These are phyloP conservation scores for Macadamia integrifolia DNA, from an alignment of 164 flowering plant species.

Conservation along the genomic window DNA sequence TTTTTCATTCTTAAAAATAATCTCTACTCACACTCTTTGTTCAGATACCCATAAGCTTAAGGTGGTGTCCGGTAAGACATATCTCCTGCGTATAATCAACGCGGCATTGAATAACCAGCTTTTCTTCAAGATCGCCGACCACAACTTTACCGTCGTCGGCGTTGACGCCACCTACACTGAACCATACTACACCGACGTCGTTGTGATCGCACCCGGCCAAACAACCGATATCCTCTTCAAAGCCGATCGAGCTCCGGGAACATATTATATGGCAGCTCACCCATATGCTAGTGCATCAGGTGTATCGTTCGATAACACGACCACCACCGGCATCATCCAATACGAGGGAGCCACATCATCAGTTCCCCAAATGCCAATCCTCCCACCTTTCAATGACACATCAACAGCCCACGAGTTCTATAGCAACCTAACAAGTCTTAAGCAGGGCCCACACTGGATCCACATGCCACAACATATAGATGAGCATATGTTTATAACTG, in stretches of 20 bases:
- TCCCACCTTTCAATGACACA: constrained; percentile 66
- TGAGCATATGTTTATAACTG: constrained; percentile 58
- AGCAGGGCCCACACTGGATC: constrained; percentile 29
- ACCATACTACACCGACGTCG: constrained; percentile 22
- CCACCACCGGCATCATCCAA: constrained; percentile 18
- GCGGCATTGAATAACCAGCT: constrained; percentile 28
- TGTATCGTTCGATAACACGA: constrained; percentile 24
- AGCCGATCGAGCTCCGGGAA: constrained; percentile 15
- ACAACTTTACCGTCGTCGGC: constrained; percentile 24
- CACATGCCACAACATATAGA: constrained; percentile 43
- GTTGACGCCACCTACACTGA: constrained; percentile 27
- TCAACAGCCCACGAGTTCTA: constrained; percentile 44
- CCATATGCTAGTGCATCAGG: constrained; percentile 25
- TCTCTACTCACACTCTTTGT: background rate
- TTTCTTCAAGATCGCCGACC: constrained; percentile 30
- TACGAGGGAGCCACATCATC: constrained; percentile 12
- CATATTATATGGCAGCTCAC: constrained; percentile 28
- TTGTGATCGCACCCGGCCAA: constrained; percentile 34
- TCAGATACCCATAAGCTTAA: background rate
- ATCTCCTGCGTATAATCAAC: constrained; percentile 27
- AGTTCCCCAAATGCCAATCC: constrained; percentile 27
- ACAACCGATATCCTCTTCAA: constrained; percentile 28
- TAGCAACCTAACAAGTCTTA: constrained; percentile 32
- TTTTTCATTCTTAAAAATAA: background rate
- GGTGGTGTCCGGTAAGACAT: constrained; percentile 17